Evolutionary conservation across 2,329 filamentous ascomycete genomes (phyloP).

Genomic region (Dryadomyces quercus-mongolicae): DNA sequence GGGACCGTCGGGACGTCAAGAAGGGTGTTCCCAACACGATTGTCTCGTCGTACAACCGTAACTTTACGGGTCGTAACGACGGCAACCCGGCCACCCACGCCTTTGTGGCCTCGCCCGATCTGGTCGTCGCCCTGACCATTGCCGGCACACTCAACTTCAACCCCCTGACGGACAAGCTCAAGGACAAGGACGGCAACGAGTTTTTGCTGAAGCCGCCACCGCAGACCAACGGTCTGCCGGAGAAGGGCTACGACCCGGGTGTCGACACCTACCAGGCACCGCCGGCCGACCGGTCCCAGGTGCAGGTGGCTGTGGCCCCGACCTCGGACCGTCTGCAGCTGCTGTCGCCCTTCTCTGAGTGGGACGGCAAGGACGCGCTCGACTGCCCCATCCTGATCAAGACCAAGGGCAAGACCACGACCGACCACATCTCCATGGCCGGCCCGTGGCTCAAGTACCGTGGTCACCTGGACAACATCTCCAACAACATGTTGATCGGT

Average conservation of each 20-base stretch:
- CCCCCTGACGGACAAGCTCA: slow-evolving; percentile 81
- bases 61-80: slow-evolving; percentile 95
- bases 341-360: slow-evolving; percentile 71
- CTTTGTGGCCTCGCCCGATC: slow-evolving; percentile 34
- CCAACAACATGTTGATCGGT: slow-evolving; percentile 99
- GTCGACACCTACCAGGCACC: slow-evolving; percentile 93
- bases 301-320: slow-evolving; percentile 75
- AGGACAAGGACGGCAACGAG: slow-evolving; percentile 92
- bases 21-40: slow-evolving; percentile 96
- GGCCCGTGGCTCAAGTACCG: slow-evolving; percentile 98
- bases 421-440: slow-evolving; percentile 95
- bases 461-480: slow-evolving; percentile 98
- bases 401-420: slow-evolving; percentile 90
- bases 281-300: slow-evolving; percentile 60
- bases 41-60: slow-evolving; percentile 98
- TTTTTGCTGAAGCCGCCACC: slow-evolving; percentile 70
- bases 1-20: slow-evolving; percentile 87
- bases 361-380: slow-evolving; percentile 83
- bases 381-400: slow-evolving; percentile 93
- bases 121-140: slow-evolving; percentile 29
- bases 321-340: slow-evolving; percentile 90
- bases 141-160: slow-evolving; percentile 61
- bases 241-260: slow-evolving; percentile 73
- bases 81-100: slow-evolving; percentile 32
- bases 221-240: slow-evolving; percentile 68